Percentiles rank a stretch among this genome's conserved stretches.
phyloP scores from a whole-genome alignment of 495 filamentous ascomycete species.

The Xylaria longipes region DNA sequence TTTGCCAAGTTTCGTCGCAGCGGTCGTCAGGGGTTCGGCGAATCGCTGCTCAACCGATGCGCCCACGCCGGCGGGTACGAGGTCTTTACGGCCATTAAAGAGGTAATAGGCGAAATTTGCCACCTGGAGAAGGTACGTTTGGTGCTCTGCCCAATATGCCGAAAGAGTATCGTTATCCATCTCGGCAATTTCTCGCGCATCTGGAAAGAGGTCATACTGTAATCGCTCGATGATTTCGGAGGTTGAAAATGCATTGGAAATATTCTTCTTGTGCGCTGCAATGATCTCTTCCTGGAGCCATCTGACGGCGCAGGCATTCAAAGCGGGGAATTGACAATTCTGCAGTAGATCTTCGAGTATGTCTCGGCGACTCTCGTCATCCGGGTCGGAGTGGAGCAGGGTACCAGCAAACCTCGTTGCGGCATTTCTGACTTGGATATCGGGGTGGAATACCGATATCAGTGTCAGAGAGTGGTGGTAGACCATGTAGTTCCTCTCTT shows the following conservation, averaged over 20 bases:
- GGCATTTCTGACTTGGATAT: constrained; percentile 70
- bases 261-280: constrained; percentile 41
- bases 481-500: constrained; percentile 52
- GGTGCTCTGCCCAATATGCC: constrained; percentile 47
- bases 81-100: constrained; percentile 50
- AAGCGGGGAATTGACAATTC: constrained; percentile 75
- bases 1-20: constrained; percentile 49
- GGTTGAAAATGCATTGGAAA: constrained; percentile 63
- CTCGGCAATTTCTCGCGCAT: constrained; percentile 39
- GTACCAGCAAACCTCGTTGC: constrained; percentile 75
- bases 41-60: constrained; percentile 59
- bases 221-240: constrained; percentile 55
- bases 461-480: constrained; percentile 68
- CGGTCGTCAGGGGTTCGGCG: constrained; percentile 56
- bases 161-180: constrained; percentile 33
- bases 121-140: constrained; percentile 53
- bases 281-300: constrained; percentile 90
- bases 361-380: constrained; percentile 69
- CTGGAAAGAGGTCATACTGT: constrained; percentile 54
- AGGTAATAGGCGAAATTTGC: constrained; percentile 59
- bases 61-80: constrained; percentile 49
- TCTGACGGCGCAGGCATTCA: constrained; percentile 80
- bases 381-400: constrained; percentile 79
- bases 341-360: constrained; percentile 83
- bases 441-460: constrained; percentile 70